Conservation (phyloP, 192 early-diverging fungal species). For the Entophlyctis luteolus region DNA sequence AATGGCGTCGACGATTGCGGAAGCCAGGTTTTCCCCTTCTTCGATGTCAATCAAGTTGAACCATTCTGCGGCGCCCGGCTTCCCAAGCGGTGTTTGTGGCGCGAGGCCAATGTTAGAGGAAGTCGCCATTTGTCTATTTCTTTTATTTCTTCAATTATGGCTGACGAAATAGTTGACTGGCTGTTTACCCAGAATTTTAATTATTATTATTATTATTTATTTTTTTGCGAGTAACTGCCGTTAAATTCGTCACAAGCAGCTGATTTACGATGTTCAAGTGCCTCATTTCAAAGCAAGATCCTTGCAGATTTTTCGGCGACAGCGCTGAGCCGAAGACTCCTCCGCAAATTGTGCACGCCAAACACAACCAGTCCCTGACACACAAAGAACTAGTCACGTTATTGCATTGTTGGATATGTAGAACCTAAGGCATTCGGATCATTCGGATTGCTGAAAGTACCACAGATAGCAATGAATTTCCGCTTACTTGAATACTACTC, state of each 20-base stretch:
- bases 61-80: constrained; percentile 40
- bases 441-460: too few relatives aligned
- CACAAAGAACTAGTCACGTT: too few relatives aligned
- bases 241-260: background rate
- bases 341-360: too few relatives aligned
- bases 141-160: background rate
- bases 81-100: background rate
- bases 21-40: constrained; percentile 46
- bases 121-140: background rate
- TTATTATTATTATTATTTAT: background rate
- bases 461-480: too few relatives aligned
- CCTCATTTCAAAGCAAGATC: background rate
- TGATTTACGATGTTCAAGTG: background rate
- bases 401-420: too few relatives aligned
- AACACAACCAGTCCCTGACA: too few relatives aligned
- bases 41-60: constrained; percentile 36
- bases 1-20: constrained; percentile 45
- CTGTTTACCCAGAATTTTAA: too few relatives aligned
- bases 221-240: background rate
- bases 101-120: background rate
- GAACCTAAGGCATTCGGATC: too few relatives aligned
- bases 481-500: too few relatives aligned
- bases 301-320: background rate
- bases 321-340: background rate
- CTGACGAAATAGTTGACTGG: background rate